These are phyloP conservation scores for Decorospora gaudefroyi DNA, from an alignment of 2,329 filamentous ascomycete species.

Conservation along the genomic window DNA sequence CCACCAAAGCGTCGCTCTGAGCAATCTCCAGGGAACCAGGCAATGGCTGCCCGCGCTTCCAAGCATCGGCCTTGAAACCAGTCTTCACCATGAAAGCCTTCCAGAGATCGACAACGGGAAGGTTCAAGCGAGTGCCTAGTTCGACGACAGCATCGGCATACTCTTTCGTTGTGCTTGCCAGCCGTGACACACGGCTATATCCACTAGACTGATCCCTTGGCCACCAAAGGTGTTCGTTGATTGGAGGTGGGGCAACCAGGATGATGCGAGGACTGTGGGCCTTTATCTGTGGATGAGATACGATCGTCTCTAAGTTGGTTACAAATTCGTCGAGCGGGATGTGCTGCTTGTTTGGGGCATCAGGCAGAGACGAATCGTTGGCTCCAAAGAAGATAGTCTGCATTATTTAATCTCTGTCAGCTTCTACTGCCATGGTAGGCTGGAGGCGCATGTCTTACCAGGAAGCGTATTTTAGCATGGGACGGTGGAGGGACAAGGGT, in stretches of 20 bases:
- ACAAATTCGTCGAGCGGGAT: conserved; percentile 77
- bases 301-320: conserved; percentile 70
- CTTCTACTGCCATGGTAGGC: not conserved
- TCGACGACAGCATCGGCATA: conserved; percentile 70
- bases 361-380: conserved; percentile 79
- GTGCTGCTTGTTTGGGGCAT: conserved; percentile 69
- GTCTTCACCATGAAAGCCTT: conserved; percentile 71
- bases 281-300: conserved; percentile 70
- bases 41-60: conserved; percentile 52
- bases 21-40: conserved; percentile 62
- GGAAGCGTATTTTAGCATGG: conserved; percentile 65
- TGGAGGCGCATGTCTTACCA: conserved; percentile 54
- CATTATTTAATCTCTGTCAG: too few species aligned
- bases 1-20: conserved; percentile 59
- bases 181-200: conserved; percentile 53
- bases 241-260: conserved; percentile 78
- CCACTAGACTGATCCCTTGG: conserved; percentile 50
- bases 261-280: conserved; percentile 75
- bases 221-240: conserved; percentile 74
- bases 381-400: conserved; percentile 83
- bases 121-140: conserved; percentile 58
- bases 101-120: conserved; percentile 80
- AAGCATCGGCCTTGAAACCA: conserved; percentile 53
- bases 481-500: conserved; percentile 71
- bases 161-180: conserved; percentile 63